Evolutionary conservation across 257 asterid species (phyloP).

Genomic region (Plantago ovata): DNA sequence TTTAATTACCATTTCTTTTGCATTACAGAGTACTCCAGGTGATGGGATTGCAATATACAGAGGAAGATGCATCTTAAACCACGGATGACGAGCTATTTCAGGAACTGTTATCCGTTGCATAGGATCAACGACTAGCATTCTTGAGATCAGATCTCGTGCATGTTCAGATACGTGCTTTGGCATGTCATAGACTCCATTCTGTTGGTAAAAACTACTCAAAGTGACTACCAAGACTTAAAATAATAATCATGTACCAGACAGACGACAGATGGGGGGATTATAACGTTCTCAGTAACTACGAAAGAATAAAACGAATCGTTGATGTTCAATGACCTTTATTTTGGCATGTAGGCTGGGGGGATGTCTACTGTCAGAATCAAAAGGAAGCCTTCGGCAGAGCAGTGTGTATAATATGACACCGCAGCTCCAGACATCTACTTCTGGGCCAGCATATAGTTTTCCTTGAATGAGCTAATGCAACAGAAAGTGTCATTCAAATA

Average conservation of each 20-base stretch:
- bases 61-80: constrained; percentile 49
- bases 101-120: constrained; percentile 58
- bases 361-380: constrained; percentile 47
- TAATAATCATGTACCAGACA: too few species aligned
- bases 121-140: constrained; percentile 61
- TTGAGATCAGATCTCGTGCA: constrained; percentile 52
- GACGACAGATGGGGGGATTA: too few species aligned
- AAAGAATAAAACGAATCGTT: background rate
- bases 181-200: constrained; percentile 48
- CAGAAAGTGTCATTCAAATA: constrained; percentile 15
- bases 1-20: constrained; percentile 29
- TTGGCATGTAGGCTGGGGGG: constrained; percentile 41
- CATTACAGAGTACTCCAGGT: constrained; percentile 20
- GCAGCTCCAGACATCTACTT: constrained; percentile 76
- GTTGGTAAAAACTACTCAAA: constrained; percentile 3
- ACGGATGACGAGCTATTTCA: constrained; percentile 53
- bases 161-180: constrained; percentile 40
- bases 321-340: constrained; percentile 36
- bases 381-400: constrained; percentile 66
- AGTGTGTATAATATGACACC: constrained; percentile 72
- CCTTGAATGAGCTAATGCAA: constrained; percentile 38
- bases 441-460: constrained; percentile 73
- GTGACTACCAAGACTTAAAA: constrained; percentile 10
- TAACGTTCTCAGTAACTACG: too few species aligned
- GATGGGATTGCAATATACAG: constrained; percentile 41